Evolutionary conservation across 305 asterid species (phyloP).

Genomic region (Ilex paraguariensis): DNA sequence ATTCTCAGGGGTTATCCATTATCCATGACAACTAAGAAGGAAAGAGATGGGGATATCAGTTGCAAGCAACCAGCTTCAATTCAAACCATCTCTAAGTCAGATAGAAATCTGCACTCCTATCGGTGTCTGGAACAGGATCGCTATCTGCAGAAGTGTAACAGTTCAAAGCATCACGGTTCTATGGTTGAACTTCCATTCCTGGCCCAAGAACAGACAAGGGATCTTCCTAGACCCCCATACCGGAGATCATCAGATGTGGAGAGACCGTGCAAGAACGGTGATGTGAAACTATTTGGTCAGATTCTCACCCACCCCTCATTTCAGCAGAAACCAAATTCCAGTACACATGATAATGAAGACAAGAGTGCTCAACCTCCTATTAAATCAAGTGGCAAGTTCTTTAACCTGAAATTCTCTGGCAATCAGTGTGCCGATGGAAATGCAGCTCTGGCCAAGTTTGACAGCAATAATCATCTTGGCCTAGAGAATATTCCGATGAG

Average conservation of each 20-base stretch:
- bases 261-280: slow-evolving; percentile 63
- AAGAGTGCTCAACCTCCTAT: slow-evolving; percentile 24
- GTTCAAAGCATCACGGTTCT: slow-evolving; percentile 31
- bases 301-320: slow-evolving; percentile 53
- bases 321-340: slow-evolving; percentile 42
- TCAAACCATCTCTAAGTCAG: slow-evolving; percentile 32
- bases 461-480: slow-evolving; percentile 29
- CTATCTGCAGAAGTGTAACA: slow-evolving; percentile 55
- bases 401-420: slow-evolving; percentile 30
- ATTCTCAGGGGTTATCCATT: slow-evolving; percentile 56
- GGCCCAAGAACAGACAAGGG: slow-evolving; percentile 32
- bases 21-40: slow-evolving; percentile 38
- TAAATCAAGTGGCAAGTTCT: slow-evolving; percentile 31
- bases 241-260: slow-evolving; percentile 52
- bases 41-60: slow-evolving; percentile 25
- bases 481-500: slow-evolving; percentile 45
- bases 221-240: slow-evolving; percentile 27
- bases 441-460: slow-evolving; percentile 44
- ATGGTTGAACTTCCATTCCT: slow-evolving; percentile 31
- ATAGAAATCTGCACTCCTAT: slow-evolving; percentile 29
- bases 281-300: slow-evolving; percentile 91
- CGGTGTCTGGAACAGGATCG: slow-evolving; percentile 21
- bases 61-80: slow-evolving; percentile 34
- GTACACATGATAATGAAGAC: slow-evolving; percentile 25
- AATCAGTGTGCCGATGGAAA: slow-evolving; percentile 35